Base-by-base conservation (phyloP, 371 early-diverging fungal genomes). In the Globomyces sp. region DNA sequence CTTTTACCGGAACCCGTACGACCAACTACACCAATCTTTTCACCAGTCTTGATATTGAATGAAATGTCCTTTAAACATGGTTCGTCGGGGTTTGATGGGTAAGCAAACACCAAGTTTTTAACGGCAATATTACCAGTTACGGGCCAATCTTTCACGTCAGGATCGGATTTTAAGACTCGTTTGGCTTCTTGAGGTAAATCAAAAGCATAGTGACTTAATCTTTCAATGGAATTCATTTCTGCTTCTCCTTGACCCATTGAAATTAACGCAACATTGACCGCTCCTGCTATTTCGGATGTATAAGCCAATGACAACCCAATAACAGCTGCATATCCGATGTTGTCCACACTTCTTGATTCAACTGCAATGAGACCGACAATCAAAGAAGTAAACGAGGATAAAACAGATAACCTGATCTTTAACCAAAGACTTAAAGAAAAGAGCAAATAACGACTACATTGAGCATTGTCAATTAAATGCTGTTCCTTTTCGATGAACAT, bases 131-230 rank as follows among this genome's bases (percentile, higher is more conserved):
- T 61, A 45, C 94, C 95, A 34, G 82, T 62, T 9, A 51, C 1
- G 4, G 85, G 85, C 85, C 83, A 84, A 57, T 58, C 67, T 5
- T 57, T 36, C 13, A 13, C 51, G 10, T 6, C 39, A 67, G 67
- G 37, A 41, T 70, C 71, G 10, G 65, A 69, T 39, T 75, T 81
- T 6, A 24, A 50, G 2, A 11, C 4, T 1, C 68, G 53, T n/a
- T 88, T 85, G 2, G 71, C 64, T 60, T 74, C 74, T 47, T 41
- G 37, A 10, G 63, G 60, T 6, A 68, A 36, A 10, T 84, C 82
- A 44, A 90, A 74, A 3, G 87, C 86, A 66, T 94, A 92, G 74
- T 95, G 90, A 42, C 83, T 72, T 53, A 92, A 79, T 50, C 95
- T 87, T 72, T 92, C 95, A 48, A 92, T 83, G 4, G 91, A 39